Evolutionary conservation across 257 asterid genomes (phyloP).

Genomic region (Lantana camara): DNA sequence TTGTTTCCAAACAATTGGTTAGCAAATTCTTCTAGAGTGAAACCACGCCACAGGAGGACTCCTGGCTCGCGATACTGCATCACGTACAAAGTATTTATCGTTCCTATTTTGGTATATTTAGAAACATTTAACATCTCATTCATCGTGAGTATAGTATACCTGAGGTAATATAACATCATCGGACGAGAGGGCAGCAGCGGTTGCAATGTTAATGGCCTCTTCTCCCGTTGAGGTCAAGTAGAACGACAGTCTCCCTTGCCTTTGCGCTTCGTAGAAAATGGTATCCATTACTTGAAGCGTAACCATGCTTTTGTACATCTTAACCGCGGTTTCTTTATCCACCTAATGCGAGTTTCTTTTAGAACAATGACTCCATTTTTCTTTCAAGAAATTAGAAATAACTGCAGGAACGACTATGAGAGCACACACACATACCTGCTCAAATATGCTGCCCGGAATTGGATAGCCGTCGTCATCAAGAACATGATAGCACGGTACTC

Average conservation of each 20-base stretch:
- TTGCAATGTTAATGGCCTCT: conserved; percentile 83
- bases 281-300: conserved; percentile 75
- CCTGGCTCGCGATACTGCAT: conserved; percentile 90
- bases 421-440: conserved; percentile 57
- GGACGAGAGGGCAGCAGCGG: conserved; percentile 82
- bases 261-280: conserved; percentile 80
- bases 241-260: conserved; percentile 88
- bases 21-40: conserved; percentile 73
- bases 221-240: conserved; percentile 82
- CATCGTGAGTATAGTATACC: conserved; percentile 28
- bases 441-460: conserved; percentile 46
- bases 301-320: conserved; percentile 76
- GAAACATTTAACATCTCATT: background rate
- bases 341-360: conserved; percentile 37
- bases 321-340: conserved; percentile 69
- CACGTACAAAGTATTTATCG: background rate
- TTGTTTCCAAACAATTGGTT: conserved; percentile 79
- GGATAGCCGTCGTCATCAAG: conserved; percentile 76
- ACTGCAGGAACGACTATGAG: too few species aligned
- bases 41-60: conserved; percentile 88
- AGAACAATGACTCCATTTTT: too few species aligned
- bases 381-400: too few species aligned
- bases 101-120: background rate
- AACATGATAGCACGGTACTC: conserved; percentile 87
- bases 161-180: conserved; percentile 67